A percentile compares a stretch with the other conserved stretches of the same genome.
Evolutionary conservation across 2,329 filamentous ascomycete species (phyloP).

Genomic region (Colletotrichum graminicola): DNA sequence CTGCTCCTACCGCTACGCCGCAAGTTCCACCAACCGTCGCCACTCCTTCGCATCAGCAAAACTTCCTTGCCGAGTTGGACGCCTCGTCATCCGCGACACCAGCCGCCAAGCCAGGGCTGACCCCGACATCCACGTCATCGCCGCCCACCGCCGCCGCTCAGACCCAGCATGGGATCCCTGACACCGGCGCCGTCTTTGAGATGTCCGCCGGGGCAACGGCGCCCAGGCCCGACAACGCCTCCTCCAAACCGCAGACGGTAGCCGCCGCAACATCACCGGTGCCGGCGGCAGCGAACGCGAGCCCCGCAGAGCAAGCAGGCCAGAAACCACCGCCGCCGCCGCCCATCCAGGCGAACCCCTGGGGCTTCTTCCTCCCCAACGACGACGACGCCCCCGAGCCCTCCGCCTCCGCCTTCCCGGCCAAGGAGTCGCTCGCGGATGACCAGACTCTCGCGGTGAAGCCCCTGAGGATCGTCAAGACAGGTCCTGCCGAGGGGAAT

Average conservation of each 20-base stretch:
- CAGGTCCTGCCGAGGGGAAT: conserved; percentile 9
- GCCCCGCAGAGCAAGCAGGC: neutral
- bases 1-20: neutral
- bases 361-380: conserved; percentile 42
- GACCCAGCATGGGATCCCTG: neutral
- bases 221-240: neutral
- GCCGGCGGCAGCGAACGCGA: neutral
- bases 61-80: conserved; percentile 42
- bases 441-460: conserved; percentile 26
- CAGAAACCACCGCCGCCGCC: conserved; percentile 23
- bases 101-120: conserved; percentile 11
- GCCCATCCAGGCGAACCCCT: conserved; percentile 40
- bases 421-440: conserved; percentile 11
- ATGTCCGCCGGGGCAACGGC: conserved; percentile 30
- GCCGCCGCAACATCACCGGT: neutral
- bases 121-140: conserved; percentile 16
- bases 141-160: conserved; percentile 1
- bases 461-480: conserved; percentile 39
- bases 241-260: conserved; percentile 6
- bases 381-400: conserved; percentile 16
- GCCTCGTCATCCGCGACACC: conserved; percentile 6
- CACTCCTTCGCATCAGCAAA: conserved; percentile 20
- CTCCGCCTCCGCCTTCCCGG: conserved; percentile 1
- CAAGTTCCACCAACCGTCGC: neutral
- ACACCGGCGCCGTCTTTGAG: conserved; percentile 12